A percentile compares a stretch with the other conserved stretches of the same genome.
These are phyloP conservation scores for Colletotrichum sublineola DNA, from an alignment of 2,329 filamentous ascomycete species.

Conservation along the genomic window DNA sequence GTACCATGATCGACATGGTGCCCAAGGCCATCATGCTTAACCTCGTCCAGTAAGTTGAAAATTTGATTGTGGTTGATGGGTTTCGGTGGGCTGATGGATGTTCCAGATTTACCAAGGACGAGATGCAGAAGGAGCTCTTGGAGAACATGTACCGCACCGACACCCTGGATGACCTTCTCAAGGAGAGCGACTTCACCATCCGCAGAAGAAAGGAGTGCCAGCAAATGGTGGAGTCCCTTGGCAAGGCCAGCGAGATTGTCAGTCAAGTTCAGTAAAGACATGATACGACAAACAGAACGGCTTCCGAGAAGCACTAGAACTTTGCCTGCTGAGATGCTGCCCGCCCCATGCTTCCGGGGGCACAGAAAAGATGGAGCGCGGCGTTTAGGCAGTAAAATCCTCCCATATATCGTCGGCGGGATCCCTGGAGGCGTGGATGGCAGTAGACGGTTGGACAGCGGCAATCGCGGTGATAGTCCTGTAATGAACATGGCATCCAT, in stretches of 20 bases:
- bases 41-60: conserved; percentile 84
- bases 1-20: conserved; percentile 99
- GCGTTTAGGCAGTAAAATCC: conserved; percentile 36
- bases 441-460: conserved; percentile 28
- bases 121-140: conserved; percentile 97
- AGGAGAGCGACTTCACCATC: conserved; percentile 98
- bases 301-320: conserved; percentile 31
- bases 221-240: conserved; percentile 97
- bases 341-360: conserved; percentile 39
- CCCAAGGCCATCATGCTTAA: conserved; percentile 99
- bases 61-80: not conserved
- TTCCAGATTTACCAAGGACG: conserved; percentile 80
- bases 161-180: conserved; percentile 92
- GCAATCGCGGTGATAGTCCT: conserved; percentile 36
- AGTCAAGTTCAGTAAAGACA: conserved; percentile 74
- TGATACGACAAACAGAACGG: conserved; percentile 15
- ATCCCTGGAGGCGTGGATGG: conserved; percentile 35
- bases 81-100: conserved; percentile 10
- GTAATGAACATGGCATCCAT: conserved; percentile 40
- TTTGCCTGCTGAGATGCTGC: conserved; percentile 29
- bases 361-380: conserved; percentile 36
- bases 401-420: conserved; percentile 38
- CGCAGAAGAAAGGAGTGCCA: conserved; percentile 97
- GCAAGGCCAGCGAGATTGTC: conserved; percentile 94
- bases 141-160: conserved; percentile 97